Conservation (phyloP, 1,139 yeast species). For the Spencermartinsiella ligniputridi region DNA sequence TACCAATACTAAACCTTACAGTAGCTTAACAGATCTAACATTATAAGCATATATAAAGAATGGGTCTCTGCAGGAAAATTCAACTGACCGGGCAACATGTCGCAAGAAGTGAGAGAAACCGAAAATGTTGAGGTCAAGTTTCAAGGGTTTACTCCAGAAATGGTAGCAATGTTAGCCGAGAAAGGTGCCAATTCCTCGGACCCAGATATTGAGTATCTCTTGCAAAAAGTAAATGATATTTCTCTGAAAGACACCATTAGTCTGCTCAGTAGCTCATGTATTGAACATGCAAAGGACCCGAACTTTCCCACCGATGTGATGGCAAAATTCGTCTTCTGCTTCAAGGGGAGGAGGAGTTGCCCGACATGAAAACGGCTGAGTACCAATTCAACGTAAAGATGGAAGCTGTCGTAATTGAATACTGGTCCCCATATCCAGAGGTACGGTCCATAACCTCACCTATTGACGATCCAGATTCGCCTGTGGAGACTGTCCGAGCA, state of each 20-base stretch:
- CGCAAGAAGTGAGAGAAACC: background rate
- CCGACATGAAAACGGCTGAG: constrained; percentile 6
- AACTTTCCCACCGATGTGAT: constrained; percentile 42
- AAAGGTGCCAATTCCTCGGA: background rate
- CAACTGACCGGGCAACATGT: too few species aligned
- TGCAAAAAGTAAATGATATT: constrained; percentile 39
- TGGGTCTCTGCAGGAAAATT: too few species aligned
- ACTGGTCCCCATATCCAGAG: constrained; percentile 49
- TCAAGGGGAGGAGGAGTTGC: constrained; percentile 17
- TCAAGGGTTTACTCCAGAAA: background rate
- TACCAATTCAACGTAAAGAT: constrained; percentile 39
- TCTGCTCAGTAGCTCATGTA: constrained; percentile 37
- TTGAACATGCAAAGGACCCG: constrained; percentile 44
- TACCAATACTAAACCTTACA: too few species aligned
- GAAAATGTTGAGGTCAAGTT: background rate
- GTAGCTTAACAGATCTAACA: too few species aligned
- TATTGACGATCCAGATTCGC: constrained; percentile 40
- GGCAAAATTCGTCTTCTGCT: constrained; percentile 26
- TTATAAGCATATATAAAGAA: too few species aligned
- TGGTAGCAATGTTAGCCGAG: background rate
- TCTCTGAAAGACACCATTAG: constrained; percentile 38
- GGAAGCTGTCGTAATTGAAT: constrained; percentile 41
- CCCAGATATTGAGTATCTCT: constrained; percentile 29
- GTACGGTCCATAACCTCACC: constrained; percentile 47
- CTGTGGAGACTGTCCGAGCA: constrained; percentile 52